Percentiles rank a stretch among this genome's conserved stretches.
Conservation (phyloP, 148 eudicot genomes). For the Salicornia ramosissima region DNA sequence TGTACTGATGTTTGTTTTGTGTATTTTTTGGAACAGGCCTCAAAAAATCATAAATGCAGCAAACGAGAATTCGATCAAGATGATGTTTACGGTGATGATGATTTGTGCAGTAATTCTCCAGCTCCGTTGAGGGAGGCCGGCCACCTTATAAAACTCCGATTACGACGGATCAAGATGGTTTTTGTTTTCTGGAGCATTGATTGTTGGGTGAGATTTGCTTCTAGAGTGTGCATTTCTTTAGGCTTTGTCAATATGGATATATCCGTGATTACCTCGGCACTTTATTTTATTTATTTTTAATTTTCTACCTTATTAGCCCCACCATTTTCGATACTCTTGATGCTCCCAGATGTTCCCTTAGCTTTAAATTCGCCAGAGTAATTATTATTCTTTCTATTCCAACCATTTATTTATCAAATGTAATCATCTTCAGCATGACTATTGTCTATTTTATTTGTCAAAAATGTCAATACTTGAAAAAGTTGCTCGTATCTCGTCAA, state of each 20-base stretch:
- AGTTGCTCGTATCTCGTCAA: too few species aligned
- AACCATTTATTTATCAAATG: too few species aligned
- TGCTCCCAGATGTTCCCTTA: slow-evolving; percentile 17
- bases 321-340: slow-evolving; percentile 16
- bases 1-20: too few species aligned
- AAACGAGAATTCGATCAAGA: slow-evolving; percentile 22
- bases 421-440: too few species aligned
- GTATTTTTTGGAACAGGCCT: slow-evolving; percentile 71
- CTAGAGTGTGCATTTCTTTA: slow-evolving; percentile 23
- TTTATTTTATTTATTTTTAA: slow-evolving; percentile 5
- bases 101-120: slow-evolving; percentile 28
- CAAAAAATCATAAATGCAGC: slow-evolving; percentile 51
- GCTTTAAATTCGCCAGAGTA: too few species aligned
- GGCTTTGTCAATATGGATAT: slow-evolving; percentile 34
- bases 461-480: too few species aligned
- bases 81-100: slow-evolving; percentile 38
- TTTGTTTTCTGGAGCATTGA: slow-evolving; percentile 30
- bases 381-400: too few species aligned
- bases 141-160: neutral
- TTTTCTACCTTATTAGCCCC: slow-evolving; percentile 6
- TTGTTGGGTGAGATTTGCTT: slow-evolving; percentile 31
- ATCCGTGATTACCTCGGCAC: slow-evolving; percentile 15
- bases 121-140: slow-evolving; percentile 33
- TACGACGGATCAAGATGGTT: neutral
- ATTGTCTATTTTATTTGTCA: too few species aligned